Evolutionary conservation across 2,329 filamentous ascomycete species (phyloP).

Genomic region (Plenodomus tracheiphilus): DNA sequence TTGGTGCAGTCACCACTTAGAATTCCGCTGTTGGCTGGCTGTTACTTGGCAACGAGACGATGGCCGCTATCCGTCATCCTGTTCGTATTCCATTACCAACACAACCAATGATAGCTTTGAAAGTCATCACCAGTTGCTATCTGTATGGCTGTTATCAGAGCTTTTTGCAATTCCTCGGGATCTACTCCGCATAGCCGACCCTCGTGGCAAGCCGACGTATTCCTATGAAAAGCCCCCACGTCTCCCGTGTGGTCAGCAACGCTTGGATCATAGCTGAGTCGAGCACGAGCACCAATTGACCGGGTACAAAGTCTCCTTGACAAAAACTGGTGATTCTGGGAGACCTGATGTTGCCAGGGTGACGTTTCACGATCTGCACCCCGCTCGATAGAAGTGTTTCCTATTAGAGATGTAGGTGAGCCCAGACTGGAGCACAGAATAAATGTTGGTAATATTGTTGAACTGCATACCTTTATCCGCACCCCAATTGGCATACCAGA

Average conservation of each 20-base stretch:
- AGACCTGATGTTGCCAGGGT: slow-evolving; percentile 3
- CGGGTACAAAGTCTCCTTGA: neutral
- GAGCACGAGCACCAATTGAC: neutral
- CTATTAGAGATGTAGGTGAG: neutral
- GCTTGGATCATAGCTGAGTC: neutral
- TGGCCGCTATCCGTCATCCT: slow-evolving; percentile 2
- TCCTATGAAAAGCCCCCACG: neutral
- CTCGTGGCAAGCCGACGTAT: slow-evolving; percentile 1
- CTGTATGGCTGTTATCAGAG: neutral
- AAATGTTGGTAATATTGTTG: slow-evolving; percentile 10
- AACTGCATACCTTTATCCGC: slow-evolving; percentile 22
- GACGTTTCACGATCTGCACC: slow-evolving; percentile 14
- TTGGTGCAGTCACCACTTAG: neutral
- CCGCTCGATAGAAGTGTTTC: slow-evolving; percentile 5
- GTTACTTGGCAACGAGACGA: slow-evolving; percentile 1
- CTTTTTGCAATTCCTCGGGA: slow-evolving; percentile 3
- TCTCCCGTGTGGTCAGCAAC: neutral
- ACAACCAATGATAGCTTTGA: slow-evolving; percentile 1
- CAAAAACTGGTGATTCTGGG: neutral
- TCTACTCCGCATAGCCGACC: slow-evolving; percentile 16
- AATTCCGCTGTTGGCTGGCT: neutral
- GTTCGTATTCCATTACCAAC: slow-evolving; percentile 2
- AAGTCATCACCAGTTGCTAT: neutral
- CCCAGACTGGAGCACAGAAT: neutral
- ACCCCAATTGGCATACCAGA: slow-evolving; percentile 2